phyloP scores from a whole-genome alignment of 106 monocot genomes.

The Hemerocallis citrina region DNA sequence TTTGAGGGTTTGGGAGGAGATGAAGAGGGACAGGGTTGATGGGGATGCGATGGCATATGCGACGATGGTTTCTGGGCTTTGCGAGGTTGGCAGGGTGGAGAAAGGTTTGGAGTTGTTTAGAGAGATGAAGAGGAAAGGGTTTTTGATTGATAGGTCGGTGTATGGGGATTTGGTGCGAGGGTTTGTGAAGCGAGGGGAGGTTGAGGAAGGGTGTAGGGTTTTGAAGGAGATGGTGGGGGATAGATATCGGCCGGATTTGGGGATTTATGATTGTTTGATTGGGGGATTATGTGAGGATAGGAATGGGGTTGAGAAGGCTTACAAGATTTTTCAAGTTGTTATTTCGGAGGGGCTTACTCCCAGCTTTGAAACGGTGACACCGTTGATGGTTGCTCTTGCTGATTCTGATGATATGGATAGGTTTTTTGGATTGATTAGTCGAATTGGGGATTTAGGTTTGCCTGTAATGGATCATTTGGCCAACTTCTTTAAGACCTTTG shows the following conservation, averaged over 20 bases:
- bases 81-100: constrained; percentile 38
- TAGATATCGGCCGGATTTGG: constrained; percentile 67
- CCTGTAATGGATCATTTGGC: constrained; percentile 46
- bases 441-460: constrained; percentile 30
- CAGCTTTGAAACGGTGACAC: constrained; percentile 36
- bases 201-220: constrained; percentile 41
- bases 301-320: constrained; percentile 68
- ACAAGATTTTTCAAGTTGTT: constrained; percentile 43
- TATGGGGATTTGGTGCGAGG: constrained; percentile 64
- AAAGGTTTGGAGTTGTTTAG: constrained; percentile 36
- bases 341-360: constrained; percentile 55
- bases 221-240: constrained; percentile 78
- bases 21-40: constrained; percentile 47
- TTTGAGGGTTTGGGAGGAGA: constrained; percentile 79
- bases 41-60: constrained; percentile 75
- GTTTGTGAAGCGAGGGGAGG: constrained; percentile 41
- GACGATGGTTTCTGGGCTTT: constrained; percentile 54
- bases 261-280: constrained; percentile 65
- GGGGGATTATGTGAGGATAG: constrained; percentile 45
- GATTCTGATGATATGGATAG: constrained; percentile 37
- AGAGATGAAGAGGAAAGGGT: constrained; percentile 59
- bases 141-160: constrained; percentile 58
- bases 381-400: constrained; percentile 48
- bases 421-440: constrained; percentile 38
- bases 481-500: constrained; percentile 50